phyloP scores from a whole-genome alignment of 805 yeast genomes.

The Ogataea dorogensis region DNA sequence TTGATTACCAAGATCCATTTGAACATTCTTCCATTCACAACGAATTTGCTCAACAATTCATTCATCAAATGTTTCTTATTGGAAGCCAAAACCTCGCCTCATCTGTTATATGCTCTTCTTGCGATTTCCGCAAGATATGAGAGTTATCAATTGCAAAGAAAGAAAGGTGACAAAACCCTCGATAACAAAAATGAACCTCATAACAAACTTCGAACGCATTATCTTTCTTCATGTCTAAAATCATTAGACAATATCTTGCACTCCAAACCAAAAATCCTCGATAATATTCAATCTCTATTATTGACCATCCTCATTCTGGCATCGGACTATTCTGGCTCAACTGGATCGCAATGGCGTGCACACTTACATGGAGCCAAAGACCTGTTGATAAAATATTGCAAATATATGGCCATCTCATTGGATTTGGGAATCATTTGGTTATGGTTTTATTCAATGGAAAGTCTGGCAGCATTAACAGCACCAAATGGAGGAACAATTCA shows the following conservation, averaged over 20 bases:
- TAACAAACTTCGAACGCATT: constrained; percentile 59
- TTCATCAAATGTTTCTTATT: constrained; percentile 33
- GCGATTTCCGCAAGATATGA: constrained; percentile 69
- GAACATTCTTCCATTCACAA: constrained; percentile 36
- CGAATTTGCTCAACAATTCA: constrained; percentile 34
- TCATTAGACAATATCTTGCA: constrained; percentile 53
- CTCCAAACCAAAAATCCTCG: constrained; percentile 39
- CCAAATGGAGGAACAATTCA: constrained; percentile 61
- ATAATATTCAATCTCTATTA: constrained; percentile 66
- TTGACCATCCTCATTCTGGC: constrained; percentile 69
- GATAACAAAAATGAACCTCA: constrained; percentile 37
- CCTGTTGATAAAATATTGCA: constrained; percentile 49
- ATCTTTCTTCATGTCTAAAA: constrained; percentile 62
- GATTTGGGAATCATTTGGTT: constrained; percentile 39
- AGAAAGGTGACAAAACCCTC: constrained; percentile 11
- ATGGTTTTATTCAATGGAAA: constrained; percentile 64
- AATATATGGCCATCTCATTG: constrained; percentile 33
- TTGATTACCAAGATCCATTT: constrained; percentile 36
- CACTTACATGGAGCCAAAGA: constrained; percentile 70
- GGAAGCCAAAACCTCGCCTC: constrained; percentile 49
- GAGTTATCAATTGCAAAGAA: constrained; percentile 30
- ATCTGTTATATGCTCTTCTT: constrained; percentile 63
- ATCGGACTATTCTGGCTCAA: constrained; percentile 57
- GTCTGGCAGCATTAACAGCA: constrained; percentile 57
- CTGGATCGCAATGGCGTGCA: constrained; percentile 63